phyloP scores from a whole-genome alignment of 495 filamentous ascomycete species.

The Neurospora sp. region DNA sequence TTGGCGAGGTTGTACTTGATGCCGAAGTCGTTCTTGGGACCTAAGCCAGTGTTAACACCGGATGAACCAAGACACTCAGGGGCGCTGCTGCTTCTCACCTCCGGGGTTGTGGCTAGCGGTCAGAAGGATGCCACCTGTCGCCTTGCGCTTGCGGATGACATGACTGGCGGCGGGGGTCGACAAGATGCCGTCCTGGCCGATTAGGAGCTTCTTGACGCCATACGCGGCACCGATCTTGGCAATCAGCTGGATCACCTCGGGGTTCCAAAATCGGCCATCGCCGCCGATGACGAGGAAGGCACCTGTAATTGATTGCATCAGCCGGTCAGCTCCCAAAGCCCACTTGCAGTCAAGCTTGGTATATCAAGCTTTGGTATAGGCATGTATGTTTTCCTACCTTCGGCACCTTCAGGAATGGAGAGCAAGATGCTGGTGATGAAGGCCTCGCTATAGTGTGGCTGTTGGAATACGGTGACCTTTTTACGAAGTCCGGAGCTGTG shows the following conservation, averaged over 20 bases:
- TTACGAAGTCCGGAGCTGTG: slow-evolving; percentile 90
- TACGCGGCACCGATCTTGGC: slow-evolving; percentile 96
- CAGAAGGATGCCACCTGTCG: slow-evolving; percentile 91
- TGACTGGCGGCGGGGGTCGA: slow-evolving; percentile 94
- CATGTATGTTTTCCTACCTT: slow-evolving; percentile 31
- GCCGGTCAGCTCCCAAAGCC: background rate
- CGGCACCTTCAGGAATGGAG: slow-evolving; percentile 88
- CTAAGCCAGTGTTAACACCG: slow-evolving; percentile 30
- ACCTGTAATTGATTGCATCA: slow-evolving; percentile 25
- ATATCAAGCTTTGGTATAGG: background rate
- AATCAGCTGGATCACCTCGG: slow-evolving; percentile 90
- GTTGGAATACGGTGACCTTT: slow-evolving; percentile 96
- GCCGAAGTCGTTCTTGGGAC: slow-evolving; percentile 87
- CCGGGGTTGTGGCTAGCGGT: slow-evolving; percentile 98
- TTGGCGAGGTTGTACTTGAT: slow-evolving; percentile 99
- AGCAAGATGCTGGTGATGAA: slow-evolving; percentile 89
- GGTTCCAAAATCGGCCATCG: slow-evolving; percentile 95
- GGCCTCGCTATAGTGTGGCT: slow-evolving; percentile 89
- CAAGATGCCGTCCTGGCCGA: slow-evolving; percentile 92
- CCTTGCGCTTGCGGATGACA: slow-evolving; percentile 83
- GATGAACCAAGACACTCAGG: background rate
- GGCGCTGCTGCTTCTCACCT: slow-evolving; percentile 48
- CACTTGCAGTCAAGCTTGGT: background rate
- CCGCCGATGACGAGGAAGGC: slow-evolving; percentile 93
- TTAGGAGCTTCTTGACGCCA: slow-evolving; percentile 95